phyloP scores from a whole-genome alignment of 1,284 basidiomycete species.

The Cerioporus squamosus region DNA sequence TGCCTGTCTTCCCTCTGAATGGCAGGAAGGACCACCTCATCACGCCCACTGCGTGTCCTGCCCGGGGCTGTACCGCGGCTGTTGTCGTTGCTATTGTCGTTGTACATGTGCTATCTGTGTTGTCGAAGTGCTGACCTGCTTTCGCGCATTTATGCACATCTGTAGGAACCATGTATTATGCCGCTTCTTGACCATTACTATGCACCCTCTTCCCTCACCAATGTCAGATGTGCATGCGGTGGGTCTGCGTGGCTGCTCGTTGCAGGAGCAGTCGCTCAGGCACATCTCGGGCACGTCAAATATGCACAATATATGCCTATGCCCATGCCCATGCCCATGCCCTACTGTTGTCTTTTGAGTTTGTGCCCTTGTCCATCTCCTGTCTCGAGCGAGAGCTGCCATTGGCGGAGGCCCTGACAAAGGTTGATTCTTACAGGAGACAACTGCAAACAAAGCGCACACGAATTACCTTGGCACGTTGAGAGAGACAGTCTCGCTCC shows the following conservation, averaged over 20 bases:
- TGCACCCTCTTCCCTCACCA: not conserved
- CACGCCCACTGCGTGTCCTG: too few relatives aligned
- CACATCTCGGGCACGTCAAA: not conserved
- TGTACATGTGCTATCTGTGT: not conserved
- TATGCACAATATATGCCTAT: not conserved
- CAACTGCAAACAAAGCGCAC: too few relatives aligned
- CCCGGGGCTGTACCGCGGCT: too few relatives aligned
- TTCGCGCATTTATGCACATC: not conserved
- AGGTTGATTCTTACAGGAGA: too few relatives aligned
- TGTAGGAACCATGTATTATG: not conserved
- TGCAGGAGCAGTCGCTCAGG: not conserved
- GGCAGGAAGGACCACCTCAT: not conserved
- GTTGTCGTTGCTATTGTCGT: not conserved
- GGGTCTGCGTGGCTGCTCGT: not conserved
- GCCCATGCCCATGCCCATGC: too few relatives aligned
- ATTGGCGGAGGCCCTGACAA: too few relatives aligned
- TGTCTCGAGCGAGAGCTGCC: too few relatives aligned
- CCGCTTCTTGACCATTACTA: not conserved
- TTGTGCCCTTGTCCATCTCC: too few relatives aligned
- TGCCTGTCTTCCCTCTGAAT: slow-evolving; percentile 13
- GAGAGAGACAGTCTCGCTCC: too few relatives aligned
- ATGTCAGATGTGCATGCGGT: not conserved
- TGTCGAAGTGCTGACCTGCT: not conserved
- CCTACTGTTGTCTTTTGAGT: too few relatives aligned
- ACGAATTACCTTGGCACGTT: too few relatives aligned